Percentiles rank a stretch among this genome's conserved stretches.
phyloP scores from a whole-genome alignment of 495 filamentous ascomycete species.

The Oleoguttula mirabilis region DNA sequence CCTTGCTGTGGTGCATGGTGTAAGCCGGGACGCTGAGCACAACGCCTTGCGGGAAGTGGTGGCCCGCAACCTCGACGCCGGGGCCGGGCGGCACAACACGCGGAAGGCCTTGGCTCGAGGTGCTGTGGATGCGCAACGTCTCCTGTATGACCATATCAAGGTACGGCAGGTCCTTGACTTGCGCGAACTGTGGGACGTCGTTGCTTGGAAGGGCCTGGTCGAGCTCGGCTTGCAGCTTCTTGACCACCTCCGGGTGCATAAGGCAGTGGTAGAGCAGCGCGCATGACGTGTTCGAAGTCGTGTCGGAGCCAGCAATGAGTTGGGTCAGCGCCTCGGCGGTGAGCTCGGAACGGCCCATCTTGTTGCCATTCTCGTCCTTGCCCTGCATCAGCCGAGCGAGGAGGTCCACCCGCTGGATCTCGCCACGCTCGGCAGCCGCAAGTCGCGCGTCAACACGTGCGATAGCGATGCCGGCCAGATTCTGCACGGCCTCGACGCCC shows the following conservation, averaged over 20 bases:
- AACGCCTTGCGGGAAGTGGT: conserved; percentile 62
- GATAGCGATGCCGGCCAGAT: conserved; percentile 60
- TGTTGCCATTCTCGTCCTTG: conserved; percentile 64
- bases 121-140: conserved; percentile 80
- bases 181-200: conserved; percentile 54
- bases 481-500: conserved; percentile 51
- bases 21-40: conserved; percentile 76
- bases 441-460: conserved; percentile 67
- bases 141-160: conserved; percentile 74
- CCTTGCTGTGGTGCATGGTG: conserved; percentile 68
- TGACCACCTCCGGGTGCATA: conserved; percentile 56
- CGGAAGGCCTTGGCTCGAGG: conserved; percentile 78
- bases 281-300: conserved; percentile 80
- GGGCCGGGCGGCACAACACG: conserved; percentile 56
- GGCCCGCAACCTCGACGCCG: conserved; percentile 42
- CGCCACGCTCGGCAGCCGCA: conserved; percentile 47
- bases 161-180: conserved; percentile 66
- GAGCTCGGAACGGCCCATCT: conserved; percentile 62
- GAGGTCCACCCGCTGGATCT: conserved; percentile 56
- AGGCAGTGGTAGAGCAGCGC: conserved; percentile 69
- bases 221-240: conserved; percentile 58
- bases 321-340: conserved; percentile 84
- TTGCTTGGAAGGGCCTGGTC: conserved; percentile 54
- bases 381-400: conserved; percentile 79
- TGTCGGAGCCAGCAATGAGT: conserved; percentile 82